These are phyloP conservation scores for Lachancea nothofagi DNA, from an alignment of 805 yeast genomes.

Conservation along the genomic window DNA sequence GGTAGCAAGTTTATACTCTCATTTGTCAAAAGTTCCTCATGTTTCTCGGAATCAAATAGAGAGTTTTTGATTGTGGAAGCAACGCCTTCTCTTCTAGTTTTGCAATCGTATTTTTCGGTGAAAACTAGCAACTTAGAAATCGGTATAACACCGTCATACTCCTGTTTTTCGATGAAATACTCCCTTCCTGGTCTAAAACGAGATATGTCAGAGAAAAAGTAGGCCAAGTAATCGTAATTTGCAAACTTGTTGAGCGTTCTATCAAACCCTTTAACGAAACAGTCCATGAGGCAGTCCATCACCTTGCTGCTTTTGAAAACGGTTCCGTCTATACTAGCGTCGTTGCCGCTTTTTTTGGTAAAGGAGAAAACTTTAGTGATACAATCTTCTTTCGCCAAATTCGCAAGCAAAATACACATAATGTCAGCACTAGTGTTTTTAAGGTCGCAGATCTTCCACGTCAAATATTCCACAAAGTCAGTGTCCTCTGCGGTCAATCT, in stretches of 20 bases:
- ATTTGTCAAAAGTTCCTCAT: slow-evolving; percentile 53
- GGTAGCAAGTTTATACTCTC: slow-evolving; percentile 70
- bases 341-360: slow-evolving; percentile 26
- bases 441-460: slow-evolving; percentile 46
- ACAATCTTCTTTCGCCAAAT: slow-evolving; percentile 72
- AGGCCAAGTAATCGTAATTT: slow-evolving; percentile 74
- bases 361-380: slow-evolving; percentile 48
- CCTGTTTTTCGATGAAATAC: slow-evolving; percentile 68
- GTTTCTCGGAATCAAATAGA: slow-evolving; percentile 71
- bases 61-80: slow-evolving; percentile 90
- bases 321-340: slow-evolving; percentile 36
- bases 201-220: slow-evolving; percentile 85
- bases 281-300: slow-evolving; percentile 79
- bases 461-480: slow-evolving; percentile 45
- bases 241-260: slow-evolving; percentile 66
- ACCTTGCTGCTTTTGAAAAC: slow-evolving; percentile 54
- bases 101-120: slow-evolving; percentile 73
- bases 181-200: slow-evolving; percentile 68
- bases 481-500: slow-evolving; percentile 59
- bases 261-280: slow-evolving; percentile 80
- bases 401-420: slow-evolving; percentile 77
- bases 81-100: slow-evolving; percentile 83
- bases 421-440: slow-evolving; percentile 69
- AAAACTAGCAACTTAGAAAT: slow-evolving; percentile 75
- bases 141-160: slow-evolving; percentile 72